phyloP scores from a whole-genome alignment of 1,284 basidiomycete species.

The Ustilago tritici region DNA sequence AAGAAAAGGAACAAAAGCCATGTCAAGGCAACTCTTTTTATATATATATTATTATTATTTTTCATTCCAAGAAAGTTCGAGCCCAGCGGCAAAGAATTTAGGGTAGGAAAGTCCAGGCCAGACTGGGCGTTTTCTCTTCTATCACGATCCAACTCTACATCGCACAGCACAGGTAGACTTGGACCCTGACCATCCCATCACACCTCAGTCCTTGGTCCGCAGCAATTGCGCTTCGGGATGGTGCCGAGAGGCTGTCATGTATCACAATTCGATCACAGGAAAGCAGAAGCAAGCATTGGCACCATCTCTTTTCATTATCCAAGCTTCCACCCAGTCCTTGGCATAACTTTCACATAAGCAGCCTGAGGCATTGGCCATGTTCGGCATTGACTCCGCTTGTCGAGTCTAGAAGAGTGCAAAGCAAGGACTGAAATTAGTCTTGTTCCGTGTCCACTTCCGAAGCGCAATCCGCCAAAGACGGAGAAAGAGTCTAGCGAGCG shows the following conservation, averaged over 20 bases:
- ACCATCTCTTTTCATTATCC: not conserved
- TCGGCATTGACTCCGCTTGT: not conserved
- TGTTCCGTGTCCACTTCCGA: slow-evolving; percentile 1
- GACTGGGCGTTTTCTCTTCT: not conserved
- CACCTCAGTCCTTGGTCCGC: not conserved
- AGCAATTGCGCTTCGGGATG: not conserved
- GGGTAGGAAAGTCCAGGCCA: not conserved
- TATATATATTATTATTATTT: no score
- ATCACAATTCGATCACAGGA: not conserved
- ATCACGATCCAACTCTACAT: no score
- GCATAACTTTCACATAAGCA: no score
- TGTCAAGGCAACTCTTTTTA: not conserved
- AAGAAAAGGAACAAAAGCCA: not conserved
- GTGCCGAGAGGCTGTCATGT: not conserved
- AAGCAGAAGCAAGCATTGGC: slow-evolving; percentile 1
- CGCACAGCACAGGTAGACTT: no score
- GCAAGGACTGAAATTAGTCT: not conserved
- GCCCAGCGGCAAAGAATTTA: not conserved
- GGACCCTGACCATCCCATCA: not conserved
- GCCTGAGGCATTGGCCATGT: not conserved
- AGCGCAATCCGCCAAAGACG: not conserved
- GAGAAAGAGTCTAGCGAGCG: not conserved
- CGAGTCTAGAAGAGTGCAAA: not conserved
- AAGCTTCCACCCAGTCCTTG: not conserved
- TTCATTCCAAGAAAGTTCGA: not conserved